phyloP scores from a whole-genome alignment of 805 yeast species.

The Starmerella sp. region DNA sequence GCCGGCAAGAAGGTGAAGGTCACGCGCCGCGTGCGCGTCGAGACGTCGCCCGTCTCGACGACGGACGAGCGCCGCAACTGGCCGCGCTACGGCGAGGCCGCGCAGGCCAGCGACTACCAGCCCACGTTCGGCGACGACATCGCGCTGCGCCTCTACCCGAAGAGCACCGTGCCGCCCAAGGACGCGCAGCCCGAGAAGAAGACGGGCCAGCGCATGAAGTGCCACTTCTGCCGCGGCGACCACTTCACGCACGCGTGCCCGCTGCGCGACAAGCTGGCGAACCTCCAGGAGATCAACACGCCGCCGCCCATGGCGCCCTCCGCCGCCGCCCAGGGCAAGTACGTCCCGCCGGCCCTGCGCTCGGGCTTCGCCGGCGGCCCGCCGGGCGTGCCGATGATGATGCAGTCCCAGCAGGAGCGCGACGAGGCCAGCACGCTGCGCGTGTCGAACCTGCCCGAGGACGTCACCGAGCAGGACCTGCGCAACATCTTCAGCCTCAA shows the following conservation, averaged over 20 bases:
- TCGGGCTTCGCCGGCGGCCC: constrained; percentile 33
- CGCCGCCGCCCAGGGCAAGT: constrained; percentile 31
- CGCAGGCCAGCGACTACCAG: constrained; percentile 41
- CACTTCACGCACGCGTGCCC: constrained; percentile 96
- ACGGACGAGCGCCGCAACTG: constrained; percentile 84
- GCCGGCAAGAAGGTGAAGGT: constrained; percentile 78
- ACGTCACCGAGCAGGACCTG: constrained; percentile 70
- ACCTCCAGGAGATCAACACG: background rate
- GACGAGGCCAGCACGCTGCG: constrained; percentile 83
- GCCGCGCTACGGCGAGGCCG: constrained; percentile 60
- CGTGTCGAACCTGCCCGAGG: constrained; percentile 79
- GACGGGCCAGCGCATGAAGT: constrained; percentile 37
- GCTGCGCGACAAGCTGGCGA: constrained; percentile 56
- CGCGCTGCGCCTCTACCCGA: constrained; percentile 14
- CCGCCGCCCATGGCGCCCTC: background rate
- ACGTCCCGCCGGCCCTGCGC: constrained; percentile 56
- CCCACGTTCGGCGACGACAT: constrained; percentile 14
- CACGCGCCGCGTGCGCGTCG: constrained; percentile 72
- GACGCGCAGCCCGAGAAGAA: constrained; percentile 39
- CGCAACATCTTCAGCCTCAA: constrained; percentile 51
- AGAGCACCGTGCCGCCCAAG: constrained; percentile 27
- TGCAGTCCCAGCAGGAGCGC: constrained; percentile 38
- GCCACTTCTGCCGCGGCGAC: constrained; percentile 89
- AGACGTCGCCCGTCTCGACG: constrained; percentile 67
- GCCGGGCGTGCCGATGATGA: constrained; percentile 33